A percentile compares a stretch with the other conserved stretches of the same genome.
Conservation (phyloP, 805 yeast genomes). For the Candida coleopterorum region DNA sequence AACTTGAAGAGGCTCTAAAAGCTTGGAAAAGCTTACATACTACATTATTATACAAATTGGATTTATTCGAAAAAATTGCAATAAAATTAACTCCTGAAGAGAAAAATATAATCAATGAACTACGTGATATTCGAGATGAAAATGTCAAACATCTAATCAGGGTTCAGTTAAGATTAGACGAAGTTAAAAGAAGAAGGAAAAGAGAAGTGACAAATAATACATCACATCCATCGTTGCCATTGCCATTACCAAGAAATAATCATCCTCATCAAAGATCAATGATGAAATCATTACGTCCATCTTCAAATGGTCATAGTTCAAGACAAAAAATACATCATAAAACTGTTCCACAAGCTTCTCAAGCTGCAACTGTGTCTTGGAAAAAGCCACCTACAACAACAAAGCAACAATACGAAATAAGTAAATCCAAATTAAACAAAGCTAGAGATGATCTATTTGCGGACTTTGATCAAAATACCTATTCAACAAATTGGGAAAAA, state of each 20-base stretch:
- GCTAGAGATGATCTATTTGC: conserved; percentile 23
- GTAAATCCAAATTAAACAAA: conserved; percentile 5
- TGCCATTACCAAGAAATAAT: no score
- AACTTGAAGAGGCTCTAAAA: conserved; percentile 51
- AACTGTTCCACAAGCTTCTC: conserved; percentile 20
- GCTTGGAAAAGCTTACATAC: conserved; percentile 77
- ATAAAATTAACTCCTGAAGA: conserved; percentile 24
- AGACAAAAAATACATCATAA: conserved; percentile 5
- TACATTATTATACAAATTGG: conserved; percentile 51
- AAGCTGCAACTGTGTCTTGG: conserved; percentile 31
- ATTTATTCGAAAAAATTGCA: conserved; percentile 43
- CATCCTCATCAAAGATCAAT: conserved; percentile 19
- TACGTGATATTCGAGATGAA: conserved; percentile 36
- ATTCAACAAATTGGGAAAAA: conserved; percentile 1
- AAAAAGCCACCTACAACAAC: conserved; percentile 17
- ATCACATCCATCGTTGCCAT: conserved; percentile 10
- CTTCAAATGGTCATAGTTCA: conserved; percentile 9
- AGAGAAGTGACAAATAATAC: conserved; percentile 7
- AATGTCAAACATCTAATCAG: conserved; percentile 39
- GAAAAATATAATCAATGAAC: conserved; percentile 22
- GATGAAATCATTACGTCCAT: conserved; percentile 29
- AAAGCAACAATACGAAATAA: conserved; percentile 2
- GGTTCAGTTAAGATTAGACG: conserved; percentile 37
- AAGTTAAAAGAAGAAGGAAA: conserved; percentile 22
- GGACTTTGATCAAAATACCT: conserved; percentile 36